Evolutionary conservation across 78 protist genomes (phyloP), one percentile per base, ranked within the genome.

Genomic region (Mastigamoeba balamuthi): DNA sequence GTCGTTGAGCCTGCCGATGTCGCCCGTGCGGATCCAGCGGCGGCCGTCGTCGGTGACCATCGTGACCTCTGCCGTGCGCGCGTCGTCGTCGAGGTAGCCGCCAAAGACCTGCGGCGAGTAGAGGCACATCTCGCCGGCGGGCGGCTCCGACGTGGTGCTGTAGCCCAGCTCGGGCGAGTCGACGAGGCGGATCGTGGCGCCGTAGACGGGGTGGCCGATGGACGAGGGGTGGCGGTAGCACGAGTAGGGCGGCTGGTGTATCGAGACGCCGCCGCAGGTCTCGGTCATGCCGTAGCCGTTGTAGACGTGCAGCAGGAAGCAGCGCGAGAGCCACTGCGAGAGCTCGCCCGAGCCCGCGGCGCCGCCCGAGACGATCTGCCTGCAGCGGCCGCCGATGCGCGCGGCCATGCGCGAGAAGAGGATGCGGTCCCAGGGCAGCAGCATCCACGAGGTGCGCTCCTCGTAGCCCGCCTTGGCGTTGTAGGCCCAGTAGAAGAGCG

Each of bases 1-100:
- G 28, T 6, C 40, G 37, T 72, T 42, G 27, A 69, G 39, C 41
- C 39, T 6, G 23, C 95, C 99, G 58, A 98, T 43, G 86, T 98
- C 99, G 53, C 99, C 98, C 8, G 99, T 92, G 84, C 88, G 90
- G 88, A 94, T 86, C 90, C 89, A 98, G 36, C 98, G 96, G 44
- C 91, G 94, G 35, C 35, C 82, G 41, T 82, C 86, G 23, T 43
- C 67, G 4, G 29, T 4, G 23, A 52, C 94, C 38, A 53, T 53
- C 10, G 74, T 4, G 58, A 44, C 77, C 79, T 74, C 85, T 25
- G 52, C 36, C 37, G 99, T 96, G 75, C 81, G 81, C 10, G 88
- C 94, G 52, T 81, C 81, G 28, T 77, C 53, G 48, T 91, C 91
- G 82, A 76, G 91, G 77, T 96, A 96, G 40, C 98, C 98, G 3